A percentile compares a stretch with the other conserved stretches of the same genome.
These are phyloP conservation scores for Globisporangium megalacanthum DNA, from an alignment of 352 stramenopile genomes.

Conservation along the genomic window DNA sequence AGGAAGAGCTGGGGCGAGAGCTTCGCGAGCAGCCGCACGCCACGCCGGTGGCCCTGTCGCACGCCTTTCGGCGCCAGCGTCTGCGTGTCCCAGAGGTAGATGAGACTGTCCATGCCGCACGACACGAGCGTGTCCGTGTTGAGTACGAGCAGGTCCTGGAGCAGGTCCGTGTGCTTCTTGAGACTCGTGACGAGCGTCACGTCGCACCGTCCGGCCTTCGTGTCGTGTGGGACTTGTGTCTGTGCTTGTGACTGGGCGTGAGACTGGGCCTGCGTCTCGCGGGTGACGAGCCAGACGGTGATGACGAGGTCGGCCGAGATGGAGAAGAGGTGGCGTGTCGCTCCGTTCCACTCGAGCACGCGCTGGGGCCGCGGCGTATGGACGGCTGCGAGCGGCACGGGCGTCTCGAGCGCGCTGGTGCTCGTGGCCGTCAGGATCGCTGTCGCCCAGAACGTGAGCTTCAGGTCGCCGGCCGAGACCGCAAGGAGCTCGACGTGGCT, in stretches of 20 bases:
- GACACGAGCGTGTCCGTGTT: conserved; percentile 65
- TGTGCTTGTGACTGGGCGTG: no score
- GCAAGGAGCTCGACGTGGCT: conserved; percentile 47
- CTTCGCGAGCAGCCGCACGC: conserved; percentile 56
- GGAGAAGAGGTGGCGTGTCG: conserved; percentile 51
- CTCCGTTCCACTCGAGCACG: conserved; percentile 63
- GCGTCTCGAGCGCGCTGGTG: conserved; percentile 54
- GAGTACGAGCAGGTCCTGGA: conserved; percentile 69
- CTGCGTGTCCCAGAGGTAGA: conserved; percentile 65
- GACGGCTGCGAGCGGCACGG: conserved; percentile 52
- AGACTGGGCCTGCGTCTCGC: conserved; percentile 18
- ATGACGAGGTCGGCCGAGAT: conserved; percentile 72
- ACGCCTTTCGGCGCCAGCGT: conserved; percentile 37
- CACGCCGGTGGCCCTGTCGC: conserved; percentile 54
- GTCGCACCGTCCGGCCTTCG: conserved; percentile 36
- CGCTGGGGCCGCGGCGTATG: conserved; percentile 63
- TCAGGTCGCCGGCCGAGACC: conserved; percentile 69
- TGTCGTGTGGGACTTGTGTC: conserved; percentile 10
- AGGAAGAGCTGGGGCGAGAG: conserved; percentile 67
- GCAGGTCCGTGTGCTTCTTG: conserved; percentile 63
- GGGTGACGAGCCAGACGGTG: conserved; percentile 48
- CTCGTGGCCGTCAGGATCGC: conserved; percentile 58
- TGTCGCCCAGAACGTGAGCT: conserved; percentile 72
- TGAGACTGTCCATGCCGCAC: conserved; percentile 74
- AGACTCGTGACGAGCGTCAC: conserved; percentile 46